Percentiles rank a stretch among this genome's conserved stretches.
phyloP scores from a whole-genome alignment of 352 stramenopile species.

The Pythium myriotylum region DNA sequence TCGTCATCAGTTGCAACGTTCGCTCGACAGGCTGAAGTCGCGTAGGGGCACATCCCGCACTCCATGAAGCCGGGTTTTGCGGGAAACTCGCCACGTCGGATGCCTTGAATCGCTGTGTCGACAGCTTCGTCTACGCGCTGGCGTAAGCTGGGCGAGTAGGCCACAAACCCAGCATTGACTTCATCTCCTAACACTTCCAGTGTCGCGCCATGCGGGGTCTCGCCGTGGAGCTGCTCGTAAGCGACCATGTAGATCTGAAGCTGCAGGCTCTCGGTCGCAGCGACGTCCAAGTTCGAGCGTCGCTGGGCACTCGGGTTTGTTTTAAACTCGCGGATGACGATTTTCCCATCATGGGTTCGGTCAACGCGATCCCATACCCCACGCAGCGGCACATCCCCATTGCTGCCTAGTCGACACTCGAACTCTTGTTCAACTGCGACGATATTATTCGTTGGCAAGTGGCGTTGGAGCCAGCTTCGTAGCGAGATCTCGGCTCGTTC shows the following conservation, averaged over 20 bases:
- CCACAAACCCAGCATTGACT: conserved; percentile 39
- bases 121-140: conserved; percentile 37
- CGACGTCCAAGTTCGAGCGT: conserved; percentile 48
- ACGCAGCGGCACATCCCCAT: conserved; percentile 51
- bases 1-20: conserved; percentile 9
- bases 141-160: conserved; percentile 33
- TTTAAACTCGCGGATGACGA: conserved; percentile 85
- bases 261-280: conserved; percentile 73
- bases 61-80: conserved; percentile 59
- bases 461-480: conserved; percentile 43
- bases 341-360: conserved; percentile 14
- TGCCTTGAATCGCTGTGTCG: conserved; percentile 33
- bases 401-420: conserved; percentile 44
- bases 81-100: conserved; percentile 56
- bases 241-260: conserved; percentile 86
- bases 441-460: conserved; percentile 31
- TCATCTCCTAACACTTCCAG: conserved; percentile 59
- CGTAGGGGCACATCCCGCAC: conserved; percentile 76
- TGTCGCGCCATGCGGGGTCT: conserved; percentile 51
- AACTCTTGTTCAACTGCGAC: conserved; percentile 69
- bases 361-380: conserved; percentile 86
- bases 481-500: conserved; percentile 43
- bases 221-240: conserved; percentile 57
- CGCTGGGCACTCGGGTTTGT: conserved; percentile 61
- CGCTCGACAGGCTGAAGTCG: conserved; percentile 50